Base-by-base conservation (phyloP, 192 early-diverging fungal genomes). In the Coemansia sp. region DNA sequence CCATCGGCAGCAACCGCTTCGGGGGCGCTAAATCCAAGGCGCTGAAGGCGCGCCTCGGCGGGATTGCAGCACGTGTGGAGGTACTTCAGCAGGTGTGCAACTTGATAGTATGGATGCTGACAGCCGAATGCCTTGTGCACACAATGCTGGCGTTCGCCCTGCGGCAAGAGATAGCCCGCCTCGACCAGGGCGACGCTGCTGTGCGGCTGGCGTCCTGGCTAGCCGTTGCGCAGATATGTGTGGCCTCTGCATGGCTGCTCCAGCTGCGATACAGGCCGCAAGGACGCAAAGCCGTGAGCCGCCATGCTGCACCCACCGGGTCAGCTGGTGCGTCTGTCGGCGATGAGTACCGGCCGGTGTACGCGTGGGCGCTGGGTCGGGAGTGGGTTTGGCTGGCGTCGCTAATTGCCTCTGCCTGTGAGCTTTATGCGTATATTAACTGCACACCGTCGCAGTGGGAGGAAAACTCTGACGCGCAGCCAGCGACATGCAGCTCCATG, bases 371-470 rank as follows among this genome's bases (percentile, higher is more conserved):
- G 37, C 22, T 42, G 15, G 23, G 36, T 8, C 73, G 66, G 14
- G 73, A 77, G 48, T 62, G 39, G 29, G 65, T 69, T 34, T 77
- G 73, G 73, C 2, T 63, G 58, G 39, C 69, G n/a, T 60, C 73
- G 18, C 47, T 77, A 23, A 33, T 50, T 29, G 67, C 63, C 14
- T 77, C 73, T 15, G 43, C 39, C 5, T 57, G 38, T 26, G 73
- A 77, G 59, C 58, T 77, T 38, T 48, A 56, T 48, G 66, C 61
- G 33, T 77, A 77, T 56, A 69, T 69, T 52, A 57, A 41, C 50
- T 63, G 57, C 58, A 54, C 50, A 26, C 41, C 39, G 34, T 37
- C 50, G 23, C 57, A 53, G 38, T 19, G 29, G 17, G n/a, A n/a
- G n/a, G 40, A 40, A 17, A 32, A 31, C 17, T 15, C 36, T 18